A percentile compares a stretch with the other conserved stretches of the same genome.
Evolutionary conservation across 805 yeast genomes (phyloP).

Genomic region (Pichia gijzeniarum): DNA sequence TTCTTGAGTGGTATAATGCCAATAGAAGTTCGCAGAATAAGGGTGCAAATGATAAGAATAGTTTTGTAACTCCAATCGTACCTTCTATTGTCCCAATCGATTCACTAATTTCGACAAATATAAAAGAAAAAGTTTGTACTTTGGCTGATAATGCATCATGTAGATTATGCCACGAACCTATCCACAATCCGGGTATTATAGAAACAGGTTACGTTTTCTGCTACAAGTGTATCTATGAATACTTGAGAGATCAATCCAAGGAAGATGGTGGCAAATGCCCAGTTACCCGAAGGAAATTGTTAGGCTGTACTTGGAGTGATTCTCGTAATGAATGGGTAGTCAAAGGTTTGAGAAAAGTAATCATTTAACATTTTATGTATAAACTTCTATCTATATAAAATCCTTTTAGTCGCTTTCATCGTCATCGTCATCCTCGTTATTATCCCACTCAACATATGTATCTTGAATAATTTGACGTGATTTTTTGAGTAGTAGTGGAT

Average conservation of each 20-base stretch:
- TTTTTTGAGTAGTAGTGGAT: conserved; percentile 71
- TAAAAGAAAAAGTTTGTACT: conserved; percentile 19
- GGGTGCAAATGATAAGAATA: conserved; percentile 36
- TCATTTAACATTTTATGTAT: conserved; percentile 35
- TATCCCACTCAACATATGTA: conserved; percentile 78
- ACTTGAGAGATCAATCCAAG: conserved; percentile 43
- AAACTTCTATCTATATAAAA: not conserved
- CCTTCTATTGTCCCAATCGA: conserved; percentile 6
- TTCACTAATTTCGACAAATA: conserved; percentile 7
- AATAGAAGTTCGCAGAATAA: conserved; percentile 58
- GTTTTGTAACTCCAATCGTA: conserved; percentile 9
- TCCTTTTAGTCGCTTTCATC: conserved; percentile 18
- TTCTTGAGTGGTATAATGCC: conserved; percentile 90
- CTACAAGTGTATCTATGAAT: conserved; percentile 74
- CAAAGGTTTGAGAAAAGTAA: conserved; percentile 70
- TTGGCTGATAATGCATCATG: conserved; percentile 37
- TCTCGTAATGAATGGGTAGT: conserved; percentile 58
- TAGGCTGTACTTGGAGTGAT: conserved; percentile 65
- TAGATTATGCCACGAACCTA: conserved; percentile 59
- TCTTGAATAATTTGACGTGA: conserved; percentile 49
- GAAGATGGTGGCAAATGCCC: conserved; percentile 73
- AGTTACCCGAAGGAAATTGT: conserved; percentile 60
- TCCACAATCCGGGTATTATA: conserved; percentile 76
- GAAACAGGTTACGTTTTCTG: conserved; percentile 92
- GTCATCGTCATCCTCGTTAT: conserved; percentile 41